phyloP scores from a whole-genome alignment of 2,329 filamentous ascomycete genomes.

The Pseudogymnoascus sp. region DNA sequence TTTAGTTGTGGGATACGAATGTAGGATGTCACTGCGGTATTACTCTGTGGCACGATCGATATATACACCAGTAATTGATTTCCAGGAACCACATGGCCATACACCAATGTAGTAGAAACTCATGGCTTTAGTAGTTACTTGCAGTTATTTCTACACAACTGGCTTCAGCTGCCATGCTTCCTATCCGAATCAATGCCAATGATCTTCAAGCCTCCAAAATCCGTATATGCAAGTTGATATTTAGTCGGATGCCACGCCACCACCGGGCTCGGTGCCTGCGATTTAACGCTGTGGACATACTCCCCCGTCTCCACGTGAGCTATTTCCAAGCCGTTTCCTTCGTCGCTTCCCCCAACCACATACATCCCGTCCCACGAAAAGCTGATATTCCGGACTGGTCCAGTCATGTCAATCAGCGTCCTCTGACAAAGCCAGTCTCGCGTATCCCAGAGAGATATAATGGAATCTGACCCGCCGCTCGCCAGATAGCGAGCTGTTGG shows the following conservation, averaged over 20 bases:
- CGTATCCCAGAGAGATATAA: slow-evolving; percentile 73
- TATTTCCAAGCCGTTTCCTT: slow-evolving; percentile 61
- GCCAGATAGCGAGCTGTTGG: slow-evolving; percentile 66
- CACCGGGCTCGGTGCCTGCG: slow-evolving; percentile 54
- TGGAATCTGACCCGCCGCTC: slow-evolving; percentile 66
- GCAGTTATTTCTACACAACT: not conserved
- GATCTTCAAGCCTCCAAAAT: slow-evolving; percentile 59
- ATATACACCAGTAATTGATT: not conserved
- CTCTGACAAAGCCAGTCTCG: slow-evolving; percentile 68
- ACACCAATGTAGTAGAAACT: not conserved
- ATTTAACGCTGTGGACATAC: slow-evolving; percentile 64
- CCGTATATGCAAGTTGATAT: slow-evolving; percentile 68
- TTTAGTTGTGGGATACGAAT: not conserved
- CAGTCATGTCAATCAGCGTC: slow-evolving; percentile 61
- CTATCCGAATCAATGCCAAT: slow-evolving; percentile 45
- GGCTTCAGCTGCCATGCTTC: slow-evolving; percentile 28
- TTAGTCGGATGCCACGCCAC: slow-evolving; percentile 70
- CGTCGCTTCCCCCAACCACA: slow-evolving; percentile 66
- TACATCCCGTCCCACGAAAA: slow-evolving; percentile 76
- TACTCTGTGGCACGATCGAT: not conserved
- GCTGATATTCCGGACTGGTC: slow-evolving; percentile 61
- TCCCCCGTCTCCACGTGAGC: slow-evolving; percentile 69
- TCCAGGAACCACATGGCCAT: not conserved
- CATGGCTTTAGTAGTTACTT: not conserved
- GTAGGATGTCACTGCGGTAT: not conserved